Evolutionary conservation across 768 basidiomycete genomes (phyloP).

Genomic region (Naematelia aurantialba): DNA sequence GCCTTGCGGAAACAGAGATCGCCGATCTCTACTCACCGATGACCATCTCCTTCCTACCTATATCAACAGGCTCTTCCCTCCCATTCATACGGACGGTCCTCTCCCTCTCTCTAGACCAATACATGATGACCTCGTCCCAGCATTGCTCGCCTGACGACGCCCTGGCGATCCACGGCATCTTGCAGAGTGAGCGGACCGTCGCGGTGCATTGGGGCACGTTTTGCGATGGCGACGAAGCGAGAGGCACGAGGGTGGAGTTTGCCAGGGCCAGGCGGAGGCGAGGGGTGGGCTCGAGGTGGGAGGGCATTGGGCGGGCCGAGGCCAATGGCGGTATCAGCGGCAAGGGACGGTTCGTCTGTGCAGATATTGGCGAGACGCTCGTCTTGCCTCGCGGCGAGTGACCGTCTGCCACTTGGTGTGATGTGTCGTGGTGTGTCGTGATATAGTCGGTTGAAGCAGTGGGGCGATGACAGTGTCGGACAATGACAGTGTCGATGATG

Average conservation of each 20-base stretch:
- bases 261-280: conserved; percentile 26
- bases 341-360: conserved; percentile 31
- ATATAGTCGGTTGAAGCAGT: no score
- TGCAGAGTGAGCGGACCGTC: conserved; percentile 23
- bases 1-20: no score
- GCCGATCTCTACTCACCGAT: conserved; percentile 42
- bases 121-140: conserved; percentile 44
- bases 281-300: conserved; percentile 24
- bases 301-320: not conserved
- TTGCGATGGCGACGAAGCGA: conserved; percentile 37
- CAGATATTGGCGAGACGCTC: conserved; percentile 38
- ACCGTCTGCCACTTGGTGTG: not conserved
- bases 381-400: conserved; percentile 14
- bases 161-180: conserved; percentile 35
- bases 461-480: no score
- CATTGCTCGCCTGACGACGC: conserved; percentile 41
- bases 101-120: conserved; percentile 49
- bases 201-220: conserved; percentile 48
- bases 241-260: conserved; percentile 43
- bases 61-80: conserved; percentile 48
- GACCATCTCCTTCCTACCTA: conserved; percentile 40
- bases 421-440: no score
- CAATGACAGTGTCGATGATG: no score
- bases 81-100: conserved; percentile 46
- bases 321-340: conserved; percentile 12